A percentile compares a stretch with the other conserved stretches of the same genome.
Evolutionary conservation across 176 grass and related monocot genomes (phyloP).

Genomic region (Typha latifolia): DNA sequence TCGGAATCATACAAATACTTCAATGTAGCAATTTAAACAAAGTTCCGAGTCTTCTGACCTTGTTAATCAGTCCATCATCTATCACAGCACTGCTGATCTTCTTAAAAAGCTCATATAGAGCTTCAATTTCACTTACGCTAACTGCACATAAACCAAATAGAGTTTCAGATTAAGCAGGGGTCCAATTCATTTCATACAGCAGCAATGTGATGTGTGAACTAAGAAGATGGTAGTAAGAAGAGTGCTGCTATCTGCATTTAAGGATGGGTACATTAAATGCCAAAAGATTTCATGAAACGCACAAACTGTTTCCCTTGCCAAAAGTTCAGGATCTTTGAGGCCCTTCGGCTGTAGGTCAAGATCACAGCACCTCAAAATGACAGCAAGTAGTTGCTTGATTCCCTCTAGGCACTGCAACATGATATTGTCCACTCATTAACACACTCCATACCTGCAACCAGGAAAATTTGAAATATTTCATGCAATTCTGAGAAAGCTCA

Average conservation of each 20-base stretch:
- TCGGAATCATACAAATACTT: background rate
- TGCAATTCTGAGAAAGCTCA: background rate
- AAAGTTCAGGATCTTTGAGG: slow-evolving; percentile 57
- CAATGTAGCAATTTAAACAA: background rate
- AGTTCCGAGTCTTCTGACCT: slow-evolving; percentile 32
- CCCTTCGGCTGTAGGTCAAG: slow-evolving; percentile 60
- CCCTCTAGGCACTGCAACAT: slow-evolving; percentile 87
- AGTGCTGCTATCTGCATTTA: background rate
- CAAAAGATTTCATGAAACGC: slow-evolving; percentile 11
- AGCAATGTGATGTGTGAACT: background rate
- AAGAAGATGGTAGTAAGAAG: background rate
- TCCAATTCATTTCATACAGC: background rate
- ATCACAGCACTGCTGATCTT: slow-evolving; percentile 83
- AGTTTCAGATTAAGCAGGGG: background rate
- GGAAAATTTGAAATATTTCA: background rate
- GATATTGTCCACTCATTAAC: slow-evolving; percentile 15
- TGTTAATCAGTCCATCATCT: slow-evolving; percentile 77
- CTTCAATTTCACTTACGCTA: slow-evolving; percentile 81
- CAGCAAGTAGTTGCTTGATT: slow-evolving; percentile 44
- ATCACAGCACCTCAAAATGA: slow-evolving; percentile 58
- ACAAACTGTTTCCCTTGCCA: slow-evolving; percentile 89
- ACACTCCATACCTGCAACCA: background rate
- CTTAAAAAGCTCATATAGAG: slow-evolving; percentile 78
- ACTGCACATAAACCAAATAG: slow-evolving; percentile 28
- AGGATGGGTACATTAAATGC: background rate